phyloP scores from a whole-genome alignment of 2,329 filamentous ascomycete genomes.

The Metarhizium album region DNA sequence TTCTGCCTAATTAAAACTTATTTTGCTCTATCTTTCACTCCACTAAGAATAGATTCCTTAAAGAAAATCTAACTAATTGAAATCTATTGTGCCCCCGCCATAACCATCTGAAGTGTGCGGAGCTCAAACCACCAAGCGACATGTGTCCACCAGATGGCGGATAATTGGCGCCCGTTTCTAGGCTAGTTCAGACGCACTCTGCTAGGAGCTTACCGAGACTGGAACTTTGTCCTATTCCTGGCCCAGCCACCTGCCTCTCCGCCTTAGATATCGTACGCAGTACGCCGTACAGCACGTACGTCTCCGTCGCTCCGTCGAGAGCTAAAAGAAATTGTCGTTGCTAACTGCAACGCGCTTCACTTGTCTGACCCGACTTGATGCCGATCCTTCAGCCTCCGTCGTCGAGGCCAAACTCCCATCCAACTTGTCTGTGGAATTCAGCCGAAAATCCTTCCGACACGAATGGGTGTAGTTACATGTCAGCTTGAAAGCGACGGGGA shows the following conservation, averaged over 20 bases:
- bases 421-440: not conserved
- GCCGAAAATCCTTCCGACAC: not conserved
- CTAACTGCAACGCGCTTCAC: not conserved
- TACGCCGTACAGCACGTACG: not conserved
- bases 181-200: not conserved
- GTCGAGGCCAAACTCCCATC: not conserved
- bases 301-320: too few species aligned
- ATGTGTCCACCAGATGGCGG: not conserved
- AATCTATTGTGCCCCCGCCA: too few species aligned
- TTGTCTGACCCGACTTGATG: not conserved
- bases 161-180: not conserved
- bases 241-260: not conserved
- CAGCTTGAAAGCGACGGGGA: not conserved
- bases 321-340: too few species aligned
- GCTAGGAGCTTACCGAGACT: not conserved
- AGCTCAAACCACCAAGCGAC: not conserved
- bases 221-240: not conserved
- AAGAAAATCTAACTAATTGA: too few species aligned
- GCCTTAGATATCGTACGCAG: not conserved
- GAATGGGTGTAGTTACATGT: not conserved
- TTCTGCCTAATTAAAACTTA: too few species aligned
- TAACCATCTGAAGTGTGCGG: not conserved
- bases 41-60: too few species aligned
- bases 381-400: not conserved
- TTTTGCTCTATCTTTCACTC: too few species aligned